These are phyloP conservation scores for Podaxis sp. DNA, from an alignment of 768 basidiomycete species.

Conservation along the genomic window DNA sequence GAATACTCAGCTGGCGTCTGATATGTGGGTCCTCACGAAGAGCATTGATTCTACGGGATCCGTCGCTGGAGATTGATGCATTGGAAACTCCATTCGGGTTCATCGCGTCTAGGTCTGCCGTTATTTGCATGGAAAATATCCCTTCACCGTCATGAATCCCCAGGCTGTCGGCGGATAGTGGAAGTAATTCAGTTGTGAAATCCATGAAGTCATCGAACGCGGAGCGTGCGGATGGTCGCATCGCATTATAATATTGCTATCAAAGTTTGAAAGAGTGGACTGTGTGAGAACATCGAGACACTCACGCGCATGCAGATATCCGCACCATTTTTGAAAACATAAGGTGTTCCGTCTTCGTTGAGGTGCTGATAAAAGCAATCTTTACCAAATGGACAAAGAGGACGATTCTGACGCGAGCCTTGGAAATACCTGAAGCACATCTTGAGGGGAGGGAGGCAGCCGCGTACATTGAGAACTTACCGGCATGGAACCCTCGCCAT, in stretches of 20 bases:
- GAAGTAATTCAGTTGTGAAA: neutral
- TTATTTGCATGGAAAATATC: slow-evolving; percentile 3
- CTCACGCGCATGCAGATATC: slow-evolving; percentile 49
- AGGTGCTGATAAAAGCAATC: slow-evolving; percentile 81
- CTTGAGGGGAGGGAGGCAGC: neutral
- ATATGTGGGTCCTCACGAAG: neutral
- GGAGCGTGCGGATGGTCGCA: neutral
- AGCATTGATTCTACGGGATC: neutral
- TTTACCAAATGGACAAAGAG: slow-evolving; percentile 72
- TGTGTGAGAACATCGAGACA: slow-evolving; percentile 3
- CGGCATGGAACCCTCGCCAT: slow-evolving; percentile 69
- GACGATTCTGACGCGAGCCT: slow-evolving; percentile 39
- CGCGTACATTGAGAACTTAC: slow-evolving; percentile 29
- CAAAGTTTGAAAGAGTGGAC: neutral
- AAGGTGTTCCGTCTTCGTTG: slow-evolving; percentile 60
- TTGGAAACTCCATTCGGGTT: neutral
- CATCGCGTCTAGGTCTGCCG: neutral
- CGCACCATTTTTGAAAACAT: slow-evolving; percentile 51
- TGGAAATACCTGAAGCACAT: slow-evolving; percentile 54
- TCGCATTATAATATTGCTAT: slow-evolving; percentile 6
- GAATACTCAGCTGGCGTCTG: neutral
- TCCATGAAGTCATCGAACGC: slow-evolving; percentile 4
- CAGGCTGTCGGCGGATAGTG: neutral
- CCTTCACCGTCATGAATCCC: neutral
- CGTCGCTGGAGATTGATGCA: neutral